Conservation (phyloP, 805 yeast species). For the Kazachstania psychrophila region DNA sequence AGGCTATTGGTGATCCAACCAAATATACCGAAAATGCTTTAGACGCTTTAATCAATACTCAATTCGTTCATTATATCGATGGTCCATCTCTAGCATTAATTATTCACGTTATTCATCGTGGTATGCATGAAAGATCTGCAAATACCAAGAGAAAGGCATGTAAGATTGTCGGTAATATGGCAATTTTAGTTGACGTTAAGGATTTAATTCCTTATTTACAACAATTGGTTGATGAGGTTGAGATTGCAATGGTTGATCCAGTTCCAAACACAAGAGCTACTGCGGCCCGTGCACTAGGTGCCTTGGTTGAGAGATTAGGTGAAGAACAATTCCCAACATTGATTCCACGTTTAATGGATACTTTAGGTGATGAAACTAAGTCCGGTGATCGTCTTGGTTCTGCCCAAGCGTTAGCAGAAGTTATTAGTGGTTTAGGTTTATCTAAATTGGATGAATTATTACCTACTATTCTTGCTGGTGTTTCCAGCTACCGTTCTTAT, state of each 20-base stretch:
- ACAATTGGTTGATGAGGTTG: slow-evolving; percentile 70
- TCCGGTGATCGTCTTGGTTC: slow-evolving; percentile 93
- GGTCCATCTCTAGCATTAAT: slow-evolving; percentile 95
- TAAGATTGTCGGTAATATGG: slow-evolving; percentile 98
- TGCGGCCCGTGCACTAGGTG: slow-evolving; percentile 94
- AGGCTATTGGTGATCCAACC: slow-evolving; percentile 95
- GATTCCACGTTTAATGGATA: slow-evolving; percentile 67
- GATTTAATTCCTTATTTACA: slow-evolving; percentile 81
- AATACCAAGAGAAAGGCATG: slow-evolving; percentile 86
- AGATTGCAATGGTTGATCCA: slow-evolving; percentile 95
- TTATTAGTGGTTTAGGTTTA: slow-evolving; percentile 83
- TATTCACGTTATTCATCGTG: slow-evolving; percentile 90
- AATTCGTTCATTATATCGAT: slow-evolving; percentile 94
- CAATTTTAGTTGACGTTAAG: slow-evolving; percentile 80
- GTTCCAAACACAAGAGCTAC: slow-evolving; percentile 96
- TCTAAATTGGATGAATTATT: slow-evolving; percentile 79
- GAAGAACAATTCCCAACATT: slow-evolving; percentile 91
- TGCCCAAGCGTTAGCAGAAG: slow-evolving; percentile 94
- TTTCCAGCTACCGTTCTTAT: slow-evolving; percentile 55
- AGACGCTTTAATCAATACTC: slow-evolving; percentile 77
- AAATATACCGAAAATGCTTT: slow-evolving; percentile 80
- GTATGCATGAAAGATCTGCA: slow-evolving; percentile 92
- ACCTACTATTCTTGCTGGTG: slow-evolving; percentile 68
- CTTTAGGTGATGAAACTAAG: slow-evolving; percentile 65
- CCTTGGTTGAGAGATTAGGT: slow-evolving; percentile 90